Evolutionary conservation across 345 rosid species (phyloP), one percentile per base, ranked within the genome.

Genomic region (Carallia brachiata): DNA sequence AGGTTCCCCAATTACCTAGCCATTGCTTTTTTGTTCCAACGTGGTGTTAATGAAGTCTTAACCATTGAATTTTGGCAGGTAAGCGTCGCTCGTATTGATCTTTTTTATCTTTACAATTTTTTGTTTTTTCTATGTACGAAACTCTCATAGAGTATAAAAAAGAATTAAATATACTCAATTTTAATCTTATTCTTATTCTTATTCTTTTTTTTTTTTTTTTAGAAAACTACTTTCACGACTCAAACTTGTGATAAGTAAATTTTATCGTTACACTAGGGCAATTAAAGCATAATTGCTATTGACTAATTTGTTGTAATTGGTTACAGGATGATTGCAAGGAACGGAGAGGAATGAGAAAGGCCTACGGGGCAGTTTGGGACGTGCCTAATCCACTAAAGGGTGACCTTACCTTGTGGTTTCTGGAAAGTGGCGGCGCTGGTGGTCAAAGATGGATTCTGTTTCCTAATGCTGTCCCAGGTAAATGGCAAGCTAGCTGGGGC

Each of bases 271-370:
- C 1, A 0, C 28, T 8, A 54, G 2, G 1, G 1, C 28, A 54
- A 54, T 30, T 31, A 8, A 6, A 48, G 10, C 9, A 31, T 62
- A 30, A 16, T 31, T 47, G 48, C 39, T 15, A 32, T 5, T 23
- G 17, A n/a, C 47, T 47, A 7, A 34, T 59, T 59, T 44, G 36
- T 4, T 57, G 8, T 55, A 9, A 2, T 2, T 0, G 54, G 40
- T 7, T 57, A 65, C 80, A 89, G 94, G 91, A 83, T 74, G 89
- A 85, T 60, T 71, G 83, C 69, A 77, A 82, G 65, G 80, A 85
- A 56, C 89, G 97, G 98, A 27, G 5, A 68, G 74, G 83, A 10
- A 88, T 91, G 97, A 84, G 97, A 75, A 87, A 85, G 79, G 92
- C 79, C 4, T 87, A 67, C 37, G 97, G 94, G 31, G 91, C 89